Evolutionary conservation across 768 basidiomycete species (phyloP).

Genomic region (Termitomyces heimii): DNA sequence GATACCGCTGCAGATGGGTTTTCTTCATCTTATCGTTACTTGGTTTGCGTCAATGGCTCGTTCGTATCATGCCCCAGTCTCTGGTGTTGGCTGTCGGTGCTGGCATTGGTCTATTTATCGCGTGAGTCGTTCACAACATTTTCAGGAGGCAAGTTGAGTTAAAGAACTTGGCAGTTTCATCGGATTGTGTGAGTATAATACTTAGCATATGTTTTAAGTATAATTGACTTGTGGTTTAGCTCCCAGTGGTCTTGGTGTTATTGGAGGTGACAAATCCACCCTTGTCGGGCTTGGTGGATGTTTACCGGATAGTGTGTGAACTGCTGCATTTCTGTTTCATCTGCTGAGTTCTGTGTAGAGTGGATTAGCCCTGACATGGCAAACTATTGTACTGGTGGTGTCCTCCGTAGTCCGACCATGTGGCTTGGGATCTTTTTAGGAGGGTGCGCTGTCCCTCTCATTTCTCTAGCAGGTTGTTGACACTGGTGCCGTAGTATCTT

Average conservation of each 20-base stretch:
- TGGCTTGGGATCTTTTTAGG: conserved; percentile 88
- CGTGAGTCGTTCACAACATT: conserved; percentile 38
- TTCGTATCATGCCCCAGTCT: conserved; percentile 83
- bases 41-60: conserved; percentile 87
- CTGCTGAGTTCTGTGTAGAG: conserved; percentile 24
- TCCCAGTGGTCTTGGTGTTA: conserved; percentile 61
- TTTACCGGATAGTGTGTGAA: conserved; percentile 35
- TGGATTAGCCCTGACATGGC: conserved; percentile 39
- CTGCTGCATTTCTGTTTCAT: neutral
- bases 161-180: conserved; percentile 46
- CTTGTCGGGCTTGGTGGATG: conserved; percentile 79
- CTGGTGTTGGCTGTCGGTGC: conserved; percentile 80
- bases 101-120: conserved; percentile 86
- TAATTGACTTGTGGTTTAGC: conserved; percentile 29
- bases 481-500: conserved; percentile 42
- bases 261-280: conserved; percentile 67
- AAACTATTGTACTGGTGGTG: conserved; percentile 55
- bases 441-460: conserved; percentile 40
- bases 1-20: conserved; percentile 49
- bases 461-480: neutral
- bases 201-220: neutral
- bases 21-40: conserved; percentile 77
- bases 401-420: conserved; percentile 70
- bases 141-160: conserved; percentile 4
- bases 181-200: conserved; percentile 49